A percentile compares a stretch with the other conserved stretches of the same genome.
Conservation (phyloP, 1,284 basidiomycete genomes). For the Rhodotorula sp. region DNA sequence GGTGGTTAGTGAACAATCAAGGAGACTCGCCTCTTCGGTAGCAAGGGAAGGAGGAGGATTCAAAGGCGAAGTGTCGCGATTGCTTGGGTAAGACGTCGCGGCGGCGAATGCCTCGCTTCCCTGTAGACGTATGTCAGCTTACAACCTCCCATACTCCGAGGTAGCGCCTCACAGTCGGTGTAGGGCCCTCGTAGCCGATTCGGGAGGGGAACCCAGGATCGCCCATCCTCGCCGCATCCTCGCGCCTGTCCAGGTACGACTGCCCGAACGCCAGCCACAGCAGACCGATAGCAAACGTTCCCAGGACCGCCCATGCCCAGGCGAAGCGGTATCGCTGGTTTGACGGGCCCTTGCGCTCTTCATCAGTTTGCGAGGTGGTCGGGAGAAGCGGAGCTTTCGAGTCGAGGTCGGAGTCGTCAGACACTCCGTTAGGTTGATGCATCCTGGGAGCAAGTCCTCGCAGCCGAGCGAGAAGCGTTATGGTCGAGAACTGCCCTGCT, state of each 20-base stretch:
- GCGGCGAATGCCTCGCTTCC: conserved; percentile 38
- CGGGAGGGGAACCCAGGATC: conserved; percentile 4
- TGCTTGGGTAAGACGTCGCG: conserved; percentile 28
- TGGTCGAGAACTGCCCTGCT: no score
- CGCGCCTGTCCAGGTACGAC: not conserved
- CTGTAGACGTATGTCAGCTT: not conserved
- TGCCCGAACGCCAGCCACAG: conserved; percentile 7
- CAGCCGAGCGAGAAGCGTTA: not conserved
- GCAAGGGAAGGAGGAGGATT: conserved; percentile 21
- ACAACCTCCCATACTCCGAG: rapidly evolving
- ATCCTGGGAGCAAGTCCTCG: no score
- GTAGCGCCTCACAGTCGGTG: conserved; percentile 12
- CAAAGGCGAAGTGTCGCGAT: conserved; percentile 26
- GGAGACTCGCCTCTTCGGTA: not conserved
- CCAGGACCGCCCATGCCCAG: conserved; percentile 9
- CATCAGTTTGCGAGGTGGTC: not conserved
- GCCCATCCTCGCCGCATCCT: not conserved
- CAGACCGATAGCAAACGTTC: not conserved
- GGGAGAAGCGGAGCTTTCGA: conserved; percentile 19
- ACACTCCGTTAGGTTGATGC: not conserved
- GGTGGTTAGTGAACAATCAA: no score
- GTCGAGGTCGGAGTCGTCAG: conserved; percentile 18
- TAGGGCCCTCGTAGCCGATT: conserved; percentile 23
- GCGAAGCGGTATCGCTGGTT: not conserved
- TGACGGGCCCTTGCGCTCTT: not conserved